These are phyloP conservation scores for Cytospora paraplurivora DNA, from an alignment of 2,329 filamentous ascomycete species.

Conservation along the genomic window DNA sequence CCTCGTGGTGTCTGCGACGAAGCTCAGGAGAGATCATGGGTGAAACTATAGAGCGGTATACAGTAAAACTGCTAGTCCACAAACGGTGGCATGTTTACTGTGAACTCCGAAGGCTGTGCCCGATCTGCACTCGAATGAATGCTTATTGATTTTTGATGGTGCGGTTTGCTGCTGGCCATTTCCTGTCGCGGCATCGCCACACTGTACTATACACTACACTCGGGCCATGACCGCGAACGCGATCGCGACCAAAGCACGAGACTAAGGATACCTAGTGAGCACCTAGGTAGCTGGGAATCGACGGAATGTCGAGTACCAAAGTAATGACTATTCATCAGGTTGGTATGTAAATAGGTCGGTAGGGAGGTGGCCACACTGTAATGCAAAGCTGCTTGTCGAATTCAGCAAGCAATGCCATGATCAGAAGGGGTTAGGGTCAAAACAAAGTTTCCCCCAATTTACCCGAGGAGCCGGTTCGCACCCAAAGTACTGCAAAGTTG, in stretches of 20 bases:
- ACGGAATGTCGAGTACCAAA: no score
- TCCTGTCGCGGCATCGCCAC: neutral
- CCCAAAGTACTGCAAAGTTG: neutral
- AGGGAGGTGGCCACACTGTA: neutral
- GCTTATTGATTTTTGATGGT: neutral
- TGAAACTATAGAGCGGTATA: neutral
- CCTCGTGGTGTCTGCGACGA: neutral
- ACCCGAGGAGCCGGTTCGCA: neutral
- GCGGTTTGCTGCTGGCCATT: neutral
- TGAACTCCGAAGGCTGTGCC: conserved; percentile 1
- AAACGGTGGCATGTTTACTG: neutral
- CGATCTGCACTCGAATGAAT: neutral
- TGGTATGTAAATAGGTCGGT: neutral
- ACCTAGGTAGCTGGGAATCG: neutral
- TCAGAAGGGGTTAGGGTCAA: neutral
- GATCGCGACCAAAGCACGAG: neutral
- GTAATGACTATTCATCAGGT: no score
- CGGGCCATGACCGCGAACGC: neutral
- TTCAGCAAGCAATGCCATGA: no score
- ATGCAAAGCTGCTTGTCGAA: neutral
- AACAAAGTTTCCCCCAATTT: no score
- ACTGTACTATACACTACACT: neutral
- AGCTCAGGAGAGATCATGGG: neutral
- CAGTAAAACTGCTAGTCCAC: neutral
- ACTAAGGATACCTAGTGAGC: neutral